Evolutionary conservation across 306 rosid species (phyloP), one percentile per base, ranked within the genome.

Genomic region (Pueraria montana): DNA sequence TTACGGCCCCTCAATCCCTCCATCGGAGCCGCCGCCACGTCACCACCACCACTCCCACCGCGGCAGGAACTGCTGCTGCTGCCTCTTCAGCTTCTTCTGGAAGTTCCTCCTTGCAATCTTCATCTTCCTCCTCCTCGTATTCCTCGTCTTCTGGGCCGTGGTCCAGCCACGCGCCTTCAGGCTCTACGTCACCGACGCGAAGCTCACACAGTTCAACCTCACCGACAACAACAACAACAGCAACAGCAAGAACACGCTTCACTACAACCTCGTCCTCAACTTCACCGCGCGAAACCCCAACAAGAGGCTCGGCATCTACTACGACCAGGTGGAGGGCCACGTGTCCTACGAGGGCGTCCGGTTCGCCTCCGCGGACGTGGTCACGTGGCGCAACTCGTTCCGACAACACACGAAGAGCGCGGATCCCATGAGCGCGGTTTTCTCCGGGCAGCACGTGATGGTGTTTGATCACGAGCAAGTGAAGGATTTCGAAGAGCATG

Each of bases 161-260:
- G 45, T 92, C 45, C 93, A 83, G 8, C 98, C 97, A 0, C 89
- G 76, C 46, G 9, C n/a, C 65, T 72, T 95, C 87, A 83, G 76
- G 55, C 85, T 87, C 24, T 74, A 85, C 50, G 94, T 91, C 21
- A 72, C 84, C 0, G 88, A 95, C 1, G 92, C 97, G 40, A 53
- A 72, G 1, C 94, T 94, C 80, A 87, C 91, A 1, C 87, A 84
- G 26, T 91, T 92, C 86, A 85, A 88, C 80, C 80, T 72, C 86
- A 42, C 71, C 62, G 61, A 21, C 55, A 89, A 3, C 68, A 74
- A 32, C 5, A 6, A 34, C 5, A 34, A 34, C 5, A 34, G 5
- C 40, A 6, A 4, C 0, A n/a, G n/a, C n/a, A n/a, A n/a, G n/a
- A 34, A 6, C 55, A 89, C 81, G 42, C 81, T 83, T 30, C 66